Evolutionary conservation across 805 yeast species (phyloP).

Genomic region (Tetrapisispora pingtungensis): DNA sequence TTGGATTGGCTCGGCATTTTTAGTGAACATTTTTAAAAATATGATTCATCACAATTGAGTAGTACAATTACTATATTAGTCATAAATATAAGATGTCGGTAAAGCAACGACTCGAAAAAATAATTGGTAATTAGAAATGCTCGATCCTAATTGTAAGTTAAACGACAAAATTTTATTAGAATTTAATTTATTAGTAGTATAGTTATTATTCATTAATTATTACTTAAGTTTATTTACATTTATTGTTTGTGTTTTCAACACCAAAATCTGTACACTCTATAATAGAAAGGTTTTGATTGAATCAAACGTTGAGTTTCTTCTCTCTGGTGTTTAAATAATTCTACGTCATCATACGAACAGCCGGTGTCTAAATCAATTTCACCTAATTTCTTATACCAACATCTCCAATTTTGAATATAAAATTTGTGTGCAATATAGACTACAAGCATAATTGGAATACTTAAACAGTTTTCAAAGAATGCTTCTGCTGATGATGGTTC

Average conservation of each 20-base stretch:
- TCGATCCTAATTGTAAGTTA: too few relatives aligned
- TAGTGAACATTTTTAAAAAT: too few relatives aligned
- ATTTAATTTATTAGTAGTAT: too few relatives aligned
- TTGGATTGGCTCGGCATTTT: too few relatives aligned
- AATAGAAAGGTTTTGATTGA: slow-evolving; percentile 26
- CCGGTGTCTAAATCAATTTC: slow-evolving; percentile 56
- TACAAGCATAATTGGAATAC: slow-evolving; percentile 52
- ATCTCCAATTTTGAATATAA: slow-evolving; percentile 32
- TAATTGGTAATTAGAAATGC: too few relatives aligned
- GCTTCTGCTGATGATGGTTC: slow-evolving; percentile 39
- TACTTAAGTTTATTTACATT: neutral
- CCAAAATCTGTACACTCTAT: slow-evolving; percentile 29
- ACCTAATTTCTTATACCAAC: slow-evolving; percentile 31
- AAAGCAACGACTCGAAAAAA: too few relatives aligned
- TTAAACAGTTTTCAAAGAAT: slow-evolving; percentile 59
- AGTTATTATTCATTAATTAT: too few relatives aligned
- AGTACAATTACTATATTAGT: neutral
- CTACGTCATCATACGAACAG: slow-evolving; percentile 44
- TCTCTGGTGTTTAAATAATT: slow-evolving; percentile 35
- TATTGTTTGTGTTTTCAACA: slow-evolving; percentile 19
- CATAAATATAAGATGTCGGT: neutral
- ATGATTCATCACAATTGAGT: neutral
- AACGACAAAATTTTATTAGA: too few relatives aligned
- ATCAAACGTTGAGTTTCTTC: slow-evolving; percentile 24
- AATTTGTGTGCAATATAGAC: slow-evolving; percentile 51